Base-by-base conservation (phyloP, 2,329 filamentous ascomycete genomes). In the Orbilia javanica region DNA sequence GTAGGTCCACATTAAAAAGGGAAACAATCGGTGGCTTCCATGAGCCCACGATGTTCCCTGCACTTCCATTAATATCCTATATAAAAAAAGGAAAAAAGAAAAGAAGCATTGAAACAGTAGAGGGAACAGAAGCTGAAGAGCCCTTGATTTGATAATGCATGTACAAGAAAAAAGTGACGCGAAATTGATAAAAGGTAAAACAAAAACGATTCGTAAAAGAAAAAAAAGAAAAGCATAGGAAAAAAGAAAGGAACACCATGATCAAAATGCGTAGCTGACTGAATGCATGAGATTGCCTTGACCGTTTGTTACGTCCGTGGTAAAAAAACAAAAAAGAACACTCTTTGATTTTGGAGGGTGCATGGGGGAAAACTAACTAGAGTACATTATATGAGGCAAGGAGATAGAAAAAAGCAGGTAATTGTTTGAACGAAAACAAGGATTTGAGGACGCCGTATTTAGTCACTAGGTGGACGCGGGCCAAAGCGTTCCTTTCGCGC, bases 401-500 rank as follows among this genome's bases (percentile, higher is more conserved):
- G 8, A 42, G 27, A 68, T 36, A 46, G 18, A 29, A 18, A 36
- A 27, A 36, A 6, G 52, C 52, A 22, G 29, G 29, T 57, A 39
- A 39, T 13, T 20, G n/a, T 48, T 34, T 60, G 34, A 68, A 57
- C 10, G 18, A 10, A 18, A 22, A 22, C 15, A 15, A 63, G 55
- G 22, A 31, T 39, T 46, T 36, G 5, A 50, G 25, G 46, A 65
- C 22, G 29, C 29, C 8, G 18, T 20, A 11, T 36, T 27, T 64
- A 57, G 7, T 39, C 48, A 18, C 29, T 15, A 13, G 52, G 52
- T 22, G 55, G 8, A 5, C 20, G 20, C 18, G 66, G 73, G 8
- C 72, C 73, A 36, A 77, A 77, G 22, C 73, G 73, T 44, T 71
- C 22, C 22, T n/a, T 36, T 22, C 66, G 66, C 10, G 60, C 66